Base-by-base conservation (phyloP, 192 early-diverging fungal species). In the Paraglomus brasilianum region DNA sequence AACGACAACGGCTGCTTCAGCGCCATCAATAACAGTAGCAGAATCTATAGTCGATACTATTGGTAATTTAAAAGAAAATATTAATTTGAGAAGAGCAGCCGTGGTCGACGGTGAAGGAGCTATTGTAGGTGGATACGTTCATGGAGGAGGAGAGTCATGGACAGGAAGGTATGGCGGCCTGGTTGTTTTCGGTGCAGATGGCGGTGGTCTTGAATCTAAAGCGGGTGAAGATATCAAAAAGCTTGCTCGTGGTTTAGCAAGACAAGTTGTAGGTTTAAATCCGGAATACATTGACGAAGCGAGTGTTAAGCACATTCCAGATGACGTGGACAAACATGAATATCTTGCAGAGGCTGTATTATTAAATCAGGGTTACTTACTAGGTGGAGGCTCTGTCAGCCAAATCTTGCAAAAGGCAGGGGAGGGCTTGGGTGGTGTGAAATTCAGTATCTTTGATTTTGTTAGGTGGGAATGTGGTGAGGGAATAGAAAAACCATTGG, bases 11-110 rank as follows among this genome's bases (percentile, higher is more conserved):
- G 22, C 59, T 19, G 67, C 66, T 47, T 13, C 55, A 19, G 21
- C 30, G 9, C 17, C 67, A 24, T 41, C 46, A 56, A 71, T 61
- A 15, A 84, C 87, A 7, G 81, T 90, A 52, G 77, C 83, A 53
- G 86, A 91, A 56, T 75, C 82, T 5, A 85, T 94, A 63, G 82
- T 86, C 1, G 88, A 91, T 70, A 78, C 82, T 13, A 91, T 97
- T 74, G 93, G 89, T 17, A 92, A 91, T 66, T 77, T 95, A 45
- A 93, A 93, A 10, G 95, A 97, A 71, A 97, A 97, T 57, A 91
- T 96, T 57, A 82, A 82, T 17, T 73, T 97, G 47, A 89, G 94
- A 39, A 83, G 91, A 8, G 89, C 82, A 9, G 76, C 82, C 5
- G 70, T 85, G 14, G 79, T 83, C 9, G 59, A 64, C 22, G 47